Conservation (phyloP, 768 basidiomycete genomes). For the Boletus rubescentipes region DNA sequence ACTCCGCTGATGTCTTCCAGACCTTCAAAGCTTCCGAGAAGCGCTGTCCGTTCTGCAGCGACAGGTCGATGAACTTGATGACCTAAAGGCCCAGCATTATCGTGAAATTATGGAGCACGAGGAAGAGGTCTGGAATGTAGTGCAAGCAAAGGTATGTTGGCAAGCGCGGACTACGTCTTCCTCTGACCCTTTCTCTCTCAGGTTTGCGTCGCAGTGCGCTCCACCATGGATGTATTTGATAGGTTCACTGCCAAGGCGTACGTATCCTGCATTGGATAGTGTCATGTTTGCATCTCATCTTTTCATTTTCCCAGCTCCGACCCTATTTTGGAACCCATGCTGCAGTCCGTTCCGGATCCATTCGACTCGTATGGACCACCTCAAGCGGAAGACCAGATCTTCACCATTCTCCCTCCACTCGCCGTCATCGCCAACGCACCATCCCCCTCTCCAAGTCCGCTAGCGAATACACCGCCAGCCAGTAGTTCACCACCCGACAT, state of each 20-base stretch:
- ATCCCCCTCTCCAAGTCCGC: slow-evolving; percentile 63
- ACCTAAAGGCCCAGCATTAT: slow-evolving; percentile 82
- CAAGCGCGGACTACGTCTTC: background rate
- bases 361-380: slow-evolving; percentile 91
- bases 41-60: slow-evolving; percentile 77
- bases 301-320: slow-evolving; percentile 57
- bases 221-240: slow-evolving; percentile 91
- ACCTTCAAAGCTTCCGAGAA: slow-evolving; percentile 85
- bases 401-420: slow-evolving; percentile 87
- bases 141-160: slow-evolving; percentile 70
- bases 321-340: slow-evolving; percentile 86
- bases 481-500: slow-evolving; percentile 37
- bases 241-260: slow-evolving; percentile 84
- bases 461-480: slow-evolving; percentile 42
- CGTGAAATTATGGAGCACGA: slow-evolving; percentile 89
- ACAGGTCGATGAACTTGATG: slow-evolving; percentile 91
- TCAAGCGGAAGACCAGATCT: slow-evolving; percentile 87
- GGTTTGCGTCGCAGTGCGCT: slow-evolving; percentile 82
- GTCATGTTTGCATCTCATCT: slow-evolving; percentile 9
- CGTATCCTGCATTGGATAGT: slow-evolving; percentile 28
- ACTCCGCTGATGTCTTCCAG: slow-evolving; percentile 39
- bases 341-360: slow-evolving; percentile 87
- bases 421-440: slow-evolving; percentile 66
- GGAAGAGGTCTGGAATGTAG: slow-evolving; percentile 93
- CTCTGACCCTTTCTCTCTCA: slow-evolving; percentile 29